Base-by-base conservation (phyloP, 2,329 filamentous ascomycete genomes). In the Pseudogymnoascus sp. region DNA sequence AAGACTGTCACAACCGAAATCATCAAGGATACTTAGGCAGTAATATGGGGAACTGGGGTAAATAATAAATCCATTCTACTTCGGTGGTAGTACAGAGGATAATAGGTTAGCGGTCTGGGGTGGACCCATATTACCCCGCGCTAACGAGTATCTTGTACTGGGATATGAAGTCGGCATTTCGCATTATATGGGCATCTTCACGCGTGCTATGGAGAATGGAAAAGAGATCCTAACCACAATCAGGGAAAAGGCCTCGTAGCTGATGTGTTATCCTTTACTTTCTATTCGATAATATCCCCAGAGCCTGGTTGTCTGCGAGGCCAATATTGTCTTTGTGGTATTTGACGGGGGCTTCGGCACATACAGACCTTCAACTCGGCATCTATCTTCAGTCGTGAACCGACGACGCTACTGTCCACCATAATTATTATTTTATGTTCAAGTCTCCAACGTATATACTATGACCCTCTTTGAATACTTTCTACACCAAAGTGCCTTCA, bases 1-100 rank as follows among this genome's bases (percentile, higher is more conserved):
- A 52, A 18, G 21, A 10, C 23, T 30, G 45, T 30, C 41, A 48
- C 41, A 48, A 28, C 41, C 41, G 41, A 48, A 23, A 48, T 48
- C 21, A 23, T 30, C 9, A 3, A 26, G 23, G 41, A 30, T 18
- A 52, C n/a, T 52, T 12, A 4, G 23, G n/a, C 18, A 15, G 0
- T 76, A 52, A 8, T 45, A 26, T 45, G 19, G 21, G 21, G 23
- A 52, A 23, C 23, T 18, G n/a, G 45, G 41, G 23, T 4, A 18
- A 10, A 48, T 30, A 52, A 13, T 2, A 30, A 52, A 15, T 18
- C n/a, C 30, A 52, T 52, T 52, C 45, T 30, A 52, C 26, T 52
- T 52, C 26, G 23, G 45, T 15, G 8, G 18, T 52, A 52, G 45
- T 52, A 30, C 5, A 52, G n/a, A 18, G 8, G 23, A 18, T 2